Conservation (phyloP, 2,329 filamentous ascomycete species). For the Aspergillus unguis region DNA sequence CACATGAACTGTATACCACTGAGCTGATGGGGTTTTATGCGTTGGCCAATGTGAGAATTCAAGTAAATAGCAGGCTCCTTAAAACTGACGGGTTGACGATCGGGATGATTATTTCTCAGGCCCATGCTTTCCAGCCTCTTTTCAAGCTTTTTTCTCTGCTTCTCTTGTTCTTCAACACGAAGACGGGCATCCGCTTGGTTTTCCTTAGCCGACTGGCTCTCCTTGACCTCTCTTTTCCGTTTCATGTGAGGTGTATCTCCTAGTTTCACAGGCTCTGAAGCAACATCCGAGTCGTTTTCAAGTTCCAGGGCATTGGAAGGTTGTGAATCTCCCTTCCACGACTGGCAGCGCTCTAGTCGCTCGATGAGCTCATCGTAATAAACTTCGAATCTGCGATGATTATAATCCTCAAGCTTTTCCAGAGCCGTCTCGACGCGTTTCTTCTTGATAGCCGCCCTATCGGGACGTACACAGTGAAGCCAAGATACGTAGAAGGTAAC, state of each 20-base stretch:
- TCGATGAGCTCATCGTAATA: conserved; percentile 32
- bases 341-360: conserved; percentile 19
- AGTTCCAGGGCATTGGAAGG: too few species aligned
- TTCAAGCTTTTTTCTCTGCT: conserved; percentile 43
- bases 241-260: conserved; percentile 43
- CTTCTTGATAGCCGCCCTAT: conserved; percentile 19
- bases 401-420: conserved; percentile 20
- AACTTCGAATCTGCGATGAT: conserved; percentile 18
- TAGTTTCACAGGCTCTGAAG: neutral
- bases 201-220: conserved; percentile 50
- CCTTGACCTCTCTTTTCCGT: conserved; percentile 47
- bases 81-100: conserved; percentile 47
- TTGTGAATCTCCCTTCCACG: conserved; percentile 9
- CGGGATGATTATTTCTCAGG: conserved; percentile 38
- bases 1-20: conserved; percentile 83
- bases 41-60: conserved; percentile 58
- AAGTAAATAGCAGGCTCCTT: conserved; percentile 51
- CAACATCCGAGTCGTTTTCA: too few species aligned
- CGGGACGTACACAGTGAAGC: conserved; percentile 24
- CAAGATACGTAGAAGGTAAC: conserved; percentile 33
- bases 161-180: conserved; percentile 55
- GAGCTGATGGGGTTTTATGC: conserved; percentile 77
- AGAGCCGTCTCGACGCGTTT: conserved; percentile 23
- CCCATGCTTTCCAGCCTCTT: conserved; percentile 30
- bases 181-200: conserved; percentile 55